These are phyloP conservation scores for Gliomastix tumulicola DNA, from an alignment of 2,329 filamentous ascomycete species.

Conservation along the genomic window DNA sequence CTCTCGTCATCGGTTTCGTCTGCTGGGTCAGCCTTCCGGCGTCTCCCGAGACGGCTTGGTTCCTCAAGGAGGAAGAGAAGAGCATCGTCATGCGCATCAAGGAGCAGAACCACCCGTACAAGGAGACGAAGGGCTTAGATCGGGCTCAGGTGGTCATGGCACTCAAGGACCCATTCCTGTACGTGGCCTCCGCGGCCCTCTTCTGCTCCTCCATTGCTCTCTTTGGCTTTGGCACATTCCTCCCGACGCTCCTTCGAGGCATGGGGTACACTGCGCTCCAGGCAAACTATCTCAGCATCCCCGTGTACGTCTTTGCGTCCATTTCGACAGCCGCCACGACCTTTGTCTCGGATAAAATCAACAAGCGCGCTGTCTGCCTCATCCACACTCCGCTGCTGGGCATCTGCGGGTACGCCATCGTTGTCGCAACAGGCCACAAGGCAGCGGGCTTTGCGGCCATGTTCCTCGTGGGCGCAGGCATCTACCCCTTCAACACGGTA, in stretches of 20 bases:
- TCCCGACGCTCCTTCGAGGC: slow-evolving; percentile 7
- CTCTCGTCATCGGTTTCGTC: slow-evolving; percentile 14
- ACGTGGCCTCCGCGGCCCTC: slow-evolving; percentile 16
- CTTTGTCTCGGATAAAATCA: slow-evolving; percentile 20
- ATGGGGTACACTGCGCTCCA: slow-evolving; percentile 7
- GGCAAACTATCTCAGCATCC: slow-evolving; percentile 25
- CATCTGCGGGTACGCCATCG: slow-evolving; percentile 22
- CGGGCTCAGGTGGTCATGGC: slow-evolving; percentile 18
- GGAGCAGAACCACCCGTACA: slow-evolving; percentile 12
- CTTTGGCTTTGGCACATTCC: slow-evolving; percentile 21
- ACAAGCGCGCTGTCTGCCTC: slow-evolving; percentile 19
- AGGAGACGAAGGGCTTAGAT: slow-evolving; percentile 19
- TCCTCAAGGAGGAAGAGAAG: slow-evolving; percentile 31
- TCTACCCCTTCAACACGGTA: slow-evolving; percentile 9
- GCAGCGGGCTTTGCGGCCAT: slow-evolving; percentile 21
- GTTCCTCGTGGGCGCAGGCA: slow-evolving; percentile 17
- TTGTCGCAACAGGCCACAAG: slow-evolving; percentile 15
- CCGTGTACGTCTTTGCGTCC: slow-evolving; percentile 20
- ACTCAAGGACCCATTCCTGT: slow-evolving; percentile 20
- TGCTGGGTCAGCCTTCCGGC: slow-evolving; percentile 33
- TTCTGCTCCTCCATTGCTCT: slow-evolving; percentile 23
- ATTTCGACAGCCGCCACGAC: slow-evolving; percentile 14
- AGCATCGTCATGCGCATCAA: slow-evolving; percentile 14
- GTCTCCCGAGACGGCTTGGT: slow-evolving; percentile 30
- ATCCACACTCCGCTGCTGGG: slow-evolving; percentile 18